Base-by-base conservation (phyloP, 352 stramenopile species). In the Phytophthora sp. region DNA sequence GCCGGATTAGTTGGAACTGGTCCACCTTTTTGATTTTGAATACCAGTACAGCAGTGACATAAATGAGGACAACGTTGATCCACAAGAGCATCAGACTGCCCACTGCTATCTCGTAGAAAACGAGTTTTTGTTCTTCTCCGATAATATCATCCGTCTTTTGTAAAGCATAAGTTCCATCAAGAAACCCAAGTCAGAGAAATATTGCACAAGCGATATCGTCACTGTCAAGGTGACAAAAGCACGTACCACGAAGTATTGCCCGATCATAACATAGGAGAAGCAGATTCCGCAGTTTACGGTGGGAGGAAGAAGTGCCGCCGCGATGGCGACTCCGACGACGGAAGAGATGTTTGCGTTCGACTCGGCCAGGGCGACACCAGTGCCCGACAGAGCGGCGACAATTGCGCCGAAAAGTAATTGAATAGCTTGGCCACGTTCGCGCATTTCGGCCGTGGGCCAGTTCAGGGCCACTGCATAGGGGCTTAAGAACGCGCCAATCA, bases 31-130 rank as follows among this genome's bases (percentile, higher is more conserved):
- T 96, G 54, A 94, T 87, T 63, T 96, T 96, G 68, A 96, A 96
- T 13, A 96, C 84, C n/a, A 93, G 44, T 18, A 94, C 86, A 23
- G 88, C 88, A 24, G 83, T 91, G 49, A 93, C 73, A 73, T 95
- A 95, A 59, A 95, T 95, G 55, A 95, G 90, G 66, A 93, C 71
- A 30, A 95, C 82, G 57, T 96, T 96, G 54, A 96, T 93, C 86
- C 86, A 94, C 58, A 94, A 61, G 3, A 96, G 80, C 76, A 94
- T 80, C 27, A 80, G 70, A 52, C 86, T 96, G 7, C 84, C 88
- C 21, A 94, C 83, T 16, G 88, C 86, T 42, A 96, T 96, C 58
- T 96, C 88, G 36, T 92, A 93, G 65, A 94, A 96, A 24, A 94
- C 78, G 35, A 91, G 74, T 41, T 90, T 92, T 52, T 94, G 81